A percentile compares a stretch with the other conserved stretches of the same genome.
Conservation (phyloP, 2,329 filamentous ascomycete species). For the Claviceps africana region DNA sequence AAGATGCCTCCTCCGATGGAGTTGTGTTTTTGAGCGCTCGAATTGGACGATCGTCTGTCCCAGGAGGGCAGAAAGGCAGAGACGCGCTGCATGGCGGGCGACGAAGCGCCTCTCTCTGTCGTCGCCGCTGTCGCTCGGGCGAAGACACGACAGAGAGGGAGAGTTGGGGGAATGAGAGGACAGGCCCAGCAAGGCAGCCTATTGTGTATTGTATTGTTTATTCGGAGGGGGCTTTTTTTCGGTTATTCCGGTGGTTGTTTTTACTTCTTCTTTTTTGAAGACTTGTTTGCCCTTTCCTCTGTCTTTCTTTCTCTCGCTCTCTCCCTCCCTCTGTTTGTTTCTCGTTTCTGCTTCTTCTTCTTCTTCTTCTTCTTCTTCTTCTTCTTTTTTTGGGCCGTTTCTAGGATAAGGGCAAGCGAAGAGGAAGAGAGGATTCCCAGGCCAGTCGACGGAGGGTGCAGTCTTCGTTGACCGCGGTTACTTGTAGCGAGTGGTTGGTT, state of each 20-base stretch:
- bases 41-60: slow-evolving; percentile 27
- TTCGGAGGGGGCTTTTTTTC: no score
- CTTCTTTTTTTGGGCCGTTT: neutral
- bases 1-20: slow-evolving; percentile 18
- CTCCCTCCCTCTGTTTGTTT: neutral
- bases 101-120: slow-evolving; percentile 20
- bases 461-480: neutral
- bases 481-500: no score
- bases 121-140: slow-evolving; percentile 20
- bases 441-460: neutral
- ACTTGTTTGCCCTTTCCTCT: neutral
- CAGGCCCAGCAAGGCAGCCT: slow-evolving; percentile 8
- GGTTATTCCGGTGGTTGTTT: no score
- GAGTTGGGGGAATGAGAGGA: slow-evolving; percentile 10
- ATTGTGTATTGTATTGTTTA: no score
- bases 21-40: slow-evolving; percentile 14
- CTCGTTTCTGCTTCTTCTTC: neutral
- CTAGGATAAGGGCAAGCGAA: neutral
- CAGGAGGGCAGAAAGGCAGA: slow-evolving; percentile 30
- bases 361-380: neutral
- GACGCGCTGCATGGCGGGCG: slow-evolving; percentile 28
- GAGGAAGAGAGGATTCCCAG: neutral
- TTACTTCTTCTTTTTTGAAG: neutral
- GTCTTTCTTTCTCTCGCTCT: neutral
- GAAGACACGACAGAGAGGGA: slow-evolving; percentile 19